These are phyloP conservation scores for Solanum sitiens DNA, from an alignment of 257 asterid genomes.

Conservation along the genomic window DNA sequence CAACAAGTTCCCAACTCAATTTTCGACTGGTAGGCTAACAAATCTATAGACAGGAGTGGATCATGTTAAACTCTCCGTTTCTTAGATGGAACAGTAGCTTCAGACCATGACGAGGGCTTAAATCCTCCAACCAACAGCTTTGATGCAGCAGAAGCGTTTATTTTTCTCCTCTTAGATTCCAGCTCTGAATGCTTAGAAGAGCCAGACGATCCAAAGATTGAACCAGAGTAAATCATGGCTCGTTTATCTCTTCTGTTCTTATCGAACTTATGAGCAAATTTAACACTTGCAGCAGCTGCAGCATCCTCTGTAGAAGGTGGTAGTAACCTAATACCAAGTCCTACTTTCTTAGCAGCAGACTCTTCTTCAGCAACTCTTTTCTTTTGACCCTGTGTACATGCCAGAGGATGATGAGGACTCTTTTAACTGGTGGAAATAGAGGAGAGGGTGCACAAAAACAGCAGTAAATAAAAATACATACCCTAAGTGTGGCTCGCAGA, in stretches of 20 bases:
- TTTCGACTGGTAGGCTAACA: background rate
- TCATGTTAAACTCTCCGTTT: background rate
- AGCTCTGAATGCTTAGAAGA: constrained; percentile 48
- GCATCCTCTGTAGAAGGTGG: constrained; percentile 70
- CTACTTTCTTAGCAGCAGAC: constrained; percentile 51
- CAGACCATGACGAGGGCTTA: constrained; percentile 62
- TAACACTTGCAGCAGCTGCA: constrained; percentile 47
- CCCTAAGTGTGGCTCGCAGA: constrained; percentile 66
- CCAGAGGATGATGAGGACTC: background rate
- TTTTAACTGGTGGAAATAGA: background rate
- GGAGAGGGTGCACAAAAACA: background rate
- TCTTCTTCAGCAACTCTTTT: constrained; percentile 93
- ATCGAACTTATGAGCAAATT: constrained; percentile 57
- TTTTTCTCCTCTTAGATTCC: constrained; percentile 69
- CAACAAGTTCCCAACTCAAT: background rate
- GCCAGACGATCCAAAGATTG: constrained; percentile 66
- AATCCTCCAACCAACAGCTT: constrained; percentile 59
- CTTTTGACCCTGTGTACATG: constrained; percentile 37
- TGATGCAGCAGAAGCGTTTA: constrained; percentile 59
- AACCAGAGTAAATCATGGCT: constrained; percentile 54
- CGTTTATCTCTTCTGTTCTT: constrained; percentile 67
- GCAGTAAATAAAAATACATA: background rate
- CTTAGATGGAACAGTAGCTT: constrained; percentile 9
- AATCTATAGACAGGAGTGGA: background rate
- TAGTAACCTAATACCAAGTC: constrained; percentile 71